A percentile compares a stretch with the other conserved stretches of the same genome.
phyloP scores from a whole-genome alignment of 768 basidiomycete genomes.

The Imleria badia region DNA sequence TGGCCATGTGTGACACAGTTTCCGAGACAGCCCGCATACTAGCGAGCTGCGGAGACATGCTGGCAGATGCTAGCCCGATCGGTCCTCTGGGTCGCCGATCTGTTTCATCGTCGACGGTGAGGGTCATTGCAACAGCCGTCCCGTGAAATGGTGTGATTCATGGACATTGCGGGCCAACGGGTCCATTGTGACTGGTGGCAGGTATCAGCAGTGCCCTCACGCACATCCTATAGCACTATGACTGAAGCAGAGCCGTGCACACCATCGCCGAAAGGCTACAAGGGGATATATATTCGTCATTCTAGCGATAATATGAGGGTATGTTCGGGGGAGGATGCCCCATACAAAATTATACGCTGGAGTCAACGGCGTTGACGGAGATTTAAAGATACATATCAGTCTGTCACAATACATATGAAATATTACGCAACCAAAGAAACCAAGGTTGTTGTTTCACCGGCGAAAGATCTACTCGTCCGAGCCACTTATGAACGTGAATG shows the following conservation, averaged over 20 bases:
- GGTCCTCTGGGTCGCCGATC: conserved; percentile 6
- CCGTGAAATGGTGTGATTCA: neutral
- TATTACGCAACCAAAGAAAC: conserved; percentile 10
- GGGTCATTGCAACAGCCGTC: conserved; percentile 16
- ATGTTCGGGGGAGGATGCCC: conserved; percentile 8
- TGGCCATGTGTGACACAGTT: conserved; percentile 24
- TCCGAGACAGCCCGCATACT: conserved; percentile 18
- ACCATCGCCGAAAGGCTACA: conserved; percentile 21
- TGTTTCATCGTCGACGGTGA: conserved; percentile 28
- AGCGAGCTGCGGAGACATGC: conserved; percentile 20
- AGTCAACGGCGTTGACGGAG: conserved; percentile 2
- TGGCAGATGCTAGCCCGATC: conserved; percentile 13
- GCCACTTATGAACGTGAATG: conserved; percentile 32
- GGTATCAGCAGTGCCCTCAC: conserved; percentile 6
- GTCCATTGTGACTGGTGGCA: neutral
- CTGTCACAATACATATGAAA: conserved; percentile 24
- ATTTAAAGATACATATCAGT: conserved; percentile 27
- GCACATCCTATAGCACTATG: neutral
- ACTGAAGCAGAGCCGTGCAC: neutral
- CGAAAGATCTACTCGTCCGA: conserved; percentile 24
- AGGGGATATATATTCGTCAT: conserved; percentile 9
- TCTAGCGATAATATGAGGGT: conserved; percentile 12
- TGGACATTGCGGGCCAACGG: neutral
- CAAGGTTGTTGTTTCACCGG: neutral
- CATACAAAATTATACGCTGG: conserved; percentile 20